These are phyloP conservation scores for Solanum infundibuliforme DNA, from an alignment of 257 asterid genomes.

Conservation along the genomic window DNA sequence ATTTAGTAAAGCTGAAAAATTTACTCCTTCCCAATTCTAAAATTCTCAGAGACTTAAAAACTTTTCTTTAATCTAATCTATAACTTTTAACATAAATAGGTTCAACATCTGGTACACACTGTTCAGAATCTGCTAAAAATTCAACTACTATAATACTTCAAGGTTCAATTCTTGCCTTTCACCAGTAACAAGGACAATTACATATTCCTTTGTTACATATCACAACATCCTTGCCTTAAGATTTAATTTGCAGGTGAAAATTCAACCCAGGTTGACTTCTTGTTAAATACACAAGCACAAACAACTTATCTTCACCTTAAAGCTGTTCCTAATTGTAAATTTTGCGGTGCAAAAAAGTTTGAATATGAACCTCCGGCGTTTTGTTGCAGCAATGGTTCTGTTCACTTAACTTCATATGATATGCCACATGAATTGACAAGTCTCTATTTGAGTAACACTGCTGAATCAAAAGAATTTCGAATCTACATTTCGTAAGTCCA, in stretches of 20 bases:
- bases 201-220: background rate
- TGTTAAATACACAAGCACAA: background rate
- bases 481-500: too few species aligned
- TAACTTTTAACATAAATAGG: background rate
- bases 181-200: background rate
- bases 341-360: background rate
- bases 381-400: background rate
- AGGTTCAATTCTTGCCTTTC: background rate
- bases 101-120: background rate
- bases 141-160: background rate
- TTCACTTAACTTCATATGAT: background rate
- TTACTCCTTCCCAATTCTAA: too few species aligned
- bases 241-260: background rate
- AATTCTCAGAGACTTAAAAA: background rate
- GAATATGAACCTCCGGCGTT: background rate
- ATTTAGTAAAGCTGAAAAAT: too few species aligned
- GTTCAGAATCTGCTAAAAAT: too few species aligned
- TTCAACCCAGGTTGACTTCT: background rate
- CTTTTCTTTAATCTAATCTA: too few species aligned
- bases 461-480: background rate
- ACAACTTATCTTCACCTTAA: background rate
- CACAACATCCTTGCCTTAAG: background rate
- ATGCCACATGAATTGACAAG: background rate
- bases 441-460: background rate
- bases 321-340: background rate